Conservation (phyloP, 1,284 basidiomycete genomes). For the Melampsora larici-populina region DNA sequence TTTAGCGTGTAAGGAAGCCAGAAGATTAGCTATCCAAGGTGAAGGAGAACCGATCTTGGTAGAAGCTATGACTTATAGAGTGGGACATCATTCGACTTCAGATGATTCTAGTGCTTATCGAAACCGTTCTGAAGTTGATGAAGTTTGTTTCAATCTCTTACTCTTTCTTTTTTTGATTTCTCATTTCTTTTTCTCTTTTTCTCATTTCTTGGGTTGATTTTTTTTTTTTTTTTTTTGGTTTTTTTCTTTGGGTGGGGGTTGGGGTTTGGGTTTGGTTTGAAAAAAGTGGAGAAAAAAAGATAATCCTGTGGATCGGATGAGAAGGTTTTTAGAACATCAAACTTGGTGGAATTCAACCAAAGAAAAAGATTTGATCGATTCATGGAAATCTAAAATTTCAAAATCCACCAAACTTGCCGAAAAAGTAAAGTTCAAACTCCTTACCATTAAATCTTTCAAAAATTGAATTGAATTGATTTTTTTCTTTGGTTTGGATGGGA, state of each 20-base stretch:
- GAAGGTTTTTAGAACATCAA: conserved; percentile 69
- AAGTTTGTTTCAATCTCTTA: conserved; percentile 53
- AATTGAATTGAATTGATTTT: not conserved
- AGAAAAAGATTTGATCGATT: conserved; percentile 18
- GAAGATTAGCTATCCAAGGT: conserved; percentile 70
- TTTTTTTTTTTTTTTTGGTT: not conserved
- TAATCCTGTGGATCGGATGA: conserved; percentile 81
- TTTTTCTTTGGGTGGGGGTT: too few species aligned
- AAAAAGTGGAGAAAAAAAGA: conserved; percentile 58
- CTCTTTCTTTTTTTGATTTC: not conserved
- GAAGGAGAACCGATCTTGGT: conserved; percentile 74
- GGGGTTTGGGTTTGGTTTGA: not conserved
- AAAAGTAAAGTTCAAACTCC: conserved; percentile 31
- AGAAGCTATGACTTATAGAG: conserved; percentile 89
- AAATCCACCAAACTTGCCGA: conserved; percentile 27
- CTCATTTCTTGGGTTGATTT: not conserved
- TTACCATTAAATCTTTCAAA: not conserved
- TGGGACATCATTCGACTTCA: conserved; percentile 92
- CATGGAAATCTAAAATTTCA: conserved; percentile 28
- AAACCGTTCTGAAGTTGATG: conserved; percentile 76
- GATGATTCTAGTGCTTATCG: conserved; percentile 91
- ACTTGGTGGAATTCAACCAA: conserved; percentile 25
- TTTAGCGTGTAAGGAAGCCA: conserved; percentile 73
- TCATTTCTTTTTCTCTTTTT: not conserved
- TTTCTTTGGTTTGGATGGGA: not conserved